Evolutionary conservation across 2,329 filamentous ascomycete genomes (phyloP).

Genomic region (Talaromyces marneffei): DNA sequence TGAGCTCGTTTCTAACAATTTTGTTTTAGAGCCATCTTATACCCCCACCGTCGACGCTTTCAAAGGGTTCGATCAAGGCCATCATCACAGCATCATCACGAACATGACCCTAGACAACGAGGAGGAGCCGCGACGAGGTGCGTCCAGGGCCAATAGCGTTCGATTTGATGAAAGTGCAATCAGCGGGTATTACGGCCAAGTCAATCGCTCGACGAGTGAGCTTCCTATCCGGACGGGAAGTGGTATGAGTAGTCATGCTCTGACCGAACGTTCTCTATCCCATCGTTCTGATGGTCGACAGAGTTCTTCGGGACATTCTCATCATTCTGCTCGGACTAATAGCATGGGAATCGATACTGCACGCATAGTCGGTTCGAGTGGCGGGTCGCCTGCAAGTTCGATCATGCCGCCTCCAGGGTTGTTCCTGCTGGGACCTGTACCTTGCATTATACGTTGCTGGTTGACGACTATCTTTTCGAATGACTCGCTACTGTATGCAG

Average conservation of each 20-base stretch:
- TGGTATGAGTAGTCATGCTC: slow-evolving; percentile 67
- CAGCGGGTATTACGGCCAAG: slow-evolving; percentile 82
- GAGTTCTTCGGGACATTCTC: slow-evolving; percentile 81
- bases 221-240: slow-evolving; percentile 73
- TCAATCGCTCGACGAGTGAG: slow-evolving; percentile 75
- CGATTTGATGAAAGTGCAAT: slow-evolving; percentile 95
- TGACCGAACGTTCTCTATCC: slow-evolving; percentile 87
- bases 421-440: slow-evolving; percentile 79
- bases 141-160: slow-evolving; percentile 92
- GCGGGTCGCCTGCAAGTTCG: slow-evolving; percentile 58
- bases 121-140: slow-evolving; percentile 76
- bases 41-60: slow-evolving; percentile 80
- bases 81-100: slow-evolving; percentile 70
- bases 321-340: slow-evolving; percentile 72
- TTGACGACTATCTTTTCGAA: slow-evolving; percentile 86
- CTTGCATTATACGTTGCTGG: slow-evolving; percentile 94
- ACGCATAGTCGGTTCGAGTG: slow-evolving; percentile 58
- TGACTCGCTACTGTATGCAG: slow-evolving; percentile 80
- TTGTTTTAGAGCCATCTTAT: slow-evolving; percentile 62
- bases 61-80: slow-evolving; percentile 78
- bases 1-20: background rate
- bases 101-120: slow-evolving; percentile 81
- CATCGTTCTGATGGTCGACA: slow-evolving; percentile 95
- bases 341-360: slow-evolving; percentile 76
- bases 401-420: slow-evolving; percentile 71